Percentiles rank a stretch among this genome's conserved stretches.
These are phyloP conservation scores for Calonectria montana DNA, from an alignment of 2,329 filamentous ascomycete genomes.

Conservation along the genomic window DNA sequence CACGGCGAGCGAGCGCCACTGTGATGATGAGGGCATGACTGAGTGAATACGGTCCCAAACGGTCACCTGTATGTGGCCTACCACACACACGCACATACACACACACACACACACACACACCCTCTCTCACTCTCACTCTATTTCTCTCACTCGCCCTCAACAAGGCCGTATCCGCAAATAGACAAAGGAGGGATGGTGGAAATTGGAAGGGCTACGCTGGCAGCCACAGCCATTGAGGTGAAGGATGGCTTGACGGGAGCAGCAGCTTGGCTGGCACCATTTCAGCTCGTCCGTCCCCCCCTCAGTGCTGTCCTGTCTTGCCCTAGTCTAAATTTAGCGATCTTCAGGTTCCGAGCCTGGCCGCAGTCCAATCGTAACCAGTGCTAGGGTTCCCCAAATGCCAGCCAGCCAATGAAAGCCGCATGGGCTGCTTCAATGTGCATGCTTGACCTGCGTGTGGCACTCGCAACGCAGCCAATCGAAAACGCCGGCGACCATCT, in stretches of 20 bases:
- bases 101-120: background rate
- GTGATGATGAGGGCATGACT: background rate
- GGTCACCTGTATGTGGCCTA: background rate
- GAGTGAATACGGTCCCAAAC: background rate
- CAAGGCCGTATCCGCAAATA: slow-evolving; percentile 4
- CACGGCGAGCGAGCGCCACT: background rate
- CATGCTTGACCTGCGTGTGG: background rate
- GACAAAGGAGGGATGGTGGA: background rate
- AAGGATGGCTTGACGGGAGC: background rate
- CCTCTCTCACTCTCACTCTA: too few species aligned
- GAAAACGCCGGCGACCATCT: background rate
- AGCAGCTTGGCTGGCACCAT: background rate
- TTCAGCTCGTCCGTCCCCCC: background rate
- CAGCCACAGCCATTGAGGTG: background rate
- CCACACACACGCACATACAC: background rate
- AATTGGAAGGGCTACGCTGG: background rate
- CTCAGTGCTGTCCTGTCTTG: background rate
- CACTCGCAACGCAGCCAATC: background rate
- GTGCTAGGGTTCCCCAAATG: background rate
- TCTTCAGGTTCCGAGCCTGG: background rate
- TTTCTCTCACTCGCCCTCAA: background rate
- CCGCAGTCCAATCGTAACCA: background rate
- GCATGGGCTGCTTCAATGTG: background rate
- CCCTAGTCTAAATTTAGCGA: background rate
- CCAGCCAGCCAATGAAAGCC: background rate